Evolutionary conservation across 2,329 filamentous ascomycete species (phyloP).

Genomic region (Arthrobotrys megalospora): DNA sequence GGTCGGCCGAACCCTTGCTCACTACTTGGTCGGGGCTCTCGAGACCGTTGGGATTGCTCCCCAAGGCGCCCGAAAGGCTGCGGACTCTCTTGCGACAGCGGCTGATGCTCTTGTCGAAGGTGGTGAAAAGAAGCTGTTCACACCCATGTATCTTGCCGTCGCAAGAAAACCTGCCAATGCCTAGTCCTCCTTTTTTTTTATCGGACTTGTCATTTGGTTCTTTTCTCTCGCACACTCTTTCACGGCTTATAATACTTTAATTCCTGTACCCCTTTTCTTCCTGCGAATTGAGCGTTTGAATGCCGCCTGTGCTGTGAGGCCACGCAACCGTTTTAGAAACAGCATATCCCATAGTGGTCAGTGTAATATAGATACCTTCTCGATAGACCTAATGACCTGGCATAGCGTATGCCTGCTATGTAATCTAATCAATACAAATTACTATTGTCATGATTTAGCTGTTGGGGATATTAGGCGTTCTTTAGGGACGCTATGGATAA

Average conservation of each 20-base stretch:
- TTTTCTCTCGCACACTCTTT: constrained; percentile 8
- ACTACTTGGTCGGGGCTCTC: constrained; percentile 81
- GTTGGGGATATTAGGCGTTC: not conserved
- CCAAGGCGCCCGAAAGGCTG: constrained; percentile 91
- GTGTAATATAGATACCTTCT: constrained; percentile 24
- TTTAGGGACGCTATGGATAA: not conserved
- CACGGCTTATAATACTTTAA: constrained; percentile 30
- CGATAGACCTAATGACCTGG: constrained; percentile 9
- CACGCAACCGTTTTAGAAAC: constrained; percentile 19
- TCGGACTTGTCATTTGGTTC: constrained; percentile 30
- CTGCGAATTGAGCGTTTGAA: constrained; percentile 21
- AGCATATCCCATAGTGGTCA: constrained; percentile 11
- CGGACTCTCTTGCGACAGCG: constrained; percentile 85
- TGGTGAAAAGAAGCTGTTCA: constrained; percentile 88
- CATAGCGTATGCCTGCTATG: not conserved
- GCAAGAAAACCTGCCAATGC: constrained; percentile 80
- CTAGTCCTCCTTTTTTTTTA: not conserved
- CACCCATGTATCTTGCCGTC: constrained; percentile 98
- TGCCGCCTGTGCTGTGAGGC: constrained; percentile 18
- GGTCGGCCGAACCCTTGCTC: constrained; percentile 80
- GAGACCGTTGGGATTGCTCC: constrained; percentile 84
- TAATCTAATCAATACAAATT: not conserved
- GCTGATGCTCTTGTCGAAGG: constrained; percentile 90
- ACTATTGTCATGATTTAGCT: not conserved
- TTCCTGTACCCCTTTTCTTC: not conserved